Base-by-base conservation (phyloP, 257 asterid species). In the Solanum etuberosum region DNA sequence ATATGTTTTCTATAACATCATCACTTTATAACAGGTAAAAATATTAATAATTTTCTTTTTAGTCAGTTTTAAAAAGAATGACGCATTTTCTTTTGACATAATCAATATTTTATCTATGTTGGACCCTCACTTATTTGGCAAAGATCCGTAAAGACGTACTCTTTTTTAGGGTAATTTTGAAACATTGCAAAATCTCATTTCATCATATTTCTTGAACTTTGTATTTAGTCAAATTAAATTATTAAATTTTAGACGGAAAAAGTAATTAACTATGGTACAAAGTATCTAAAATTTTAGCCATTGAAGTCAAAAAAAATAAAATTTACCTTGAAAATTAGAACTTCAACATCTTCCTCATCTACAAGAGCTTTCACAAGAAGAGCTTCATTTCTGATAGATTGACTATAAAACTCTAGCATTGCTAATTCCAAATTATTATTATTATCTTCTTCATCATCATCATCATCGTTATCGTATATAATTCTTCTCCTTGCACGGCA, bases 331-430 rank as follows among this genome's bases (percentile, higher is more conserved):
- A 92, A 95, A 57, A 94, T 89, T 65, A 95, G 70, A 80, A 95
- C 90, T 89, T 94, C 91, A 51, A 93, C 93, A 68, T 84, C 90
- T 21, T 93, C 89, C 7, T 88, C 92, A 81, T 93, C 97, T 86
- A 94, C 93, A 84, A 85, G 11, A 15, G 94, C 95, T 46, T 89
- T 91, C 57, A 95, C 95, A 82, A 93, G 84, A 77, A 95, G 95
- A 65, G 90, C 90, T 92, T 94, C 97, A 86, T 92, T 90, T 86
- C 90, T 91, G 57, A 88, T 89, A 61, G 87, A 84, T 40, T 92
- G 93, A 76, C 88, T 89, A n/a, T 95, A 95, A 16, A 77, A 83
- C 72, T 94, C 98, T 78, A 95, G 74, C 89, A 89, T n/a, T n/a
- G 91, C 94, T 74, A 95, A 76, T 87, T 95, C 96, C 67, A 73